Evolutionary conservation across 2,329 filamentous ascomycete genomes (phyloP), one percentile per base, ranked within the genome.

Genomic region (Trichoderma sp.): DNA sequence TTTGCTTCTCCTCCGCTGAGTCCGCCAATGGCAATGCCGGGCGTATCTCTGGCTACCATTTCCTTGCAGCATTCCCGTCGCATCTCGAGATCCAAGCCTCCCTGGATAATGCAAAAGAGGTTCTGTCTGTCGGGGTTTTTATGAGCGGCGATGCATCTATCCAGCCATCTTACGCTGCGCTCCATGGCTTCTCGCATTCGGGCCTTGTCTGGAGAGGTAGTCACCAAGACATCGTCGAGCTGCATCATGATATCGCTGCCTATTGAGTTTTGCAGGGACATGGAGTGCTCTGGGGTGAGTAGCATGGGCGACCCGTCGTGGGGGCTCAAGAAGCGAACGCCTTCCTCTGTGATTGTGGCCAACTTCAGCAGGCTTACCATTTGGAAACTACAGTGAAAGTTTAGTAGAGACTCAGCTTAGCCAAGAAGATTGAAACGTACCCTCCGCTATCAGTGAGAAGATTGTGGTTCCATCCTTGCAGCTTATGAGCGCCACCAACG

Each of bases 191-290:
- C 93, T 71, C 90, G 88, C 88, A 99, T 98, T 65, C 96, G 90
- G 24, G 84, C 90, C 68, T 88, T 84, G 79, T 99, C 96, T 0
- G 95, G 95, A 0, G 94, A 97, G 0, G 96, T 99, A 0, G 96
- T 98, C 34, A 94, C 95, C 63, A 99, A 91, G 16, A 99, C 96
- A 79, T 99, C 96, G 83, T 99, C 96, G 4, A 99, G 89, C 81
- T 99, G 96, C 96, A 99, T 99, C 73, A 98, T 97, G 74, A 99
- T 98, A 81, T 99, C 96, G 72, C 93, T 97, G 72, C 96, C 96
- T 76, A 99, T 99, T 66, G 91, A 95, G 80, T 99, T 98, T 79
- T 99, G 96, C 4, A 99, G 86, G 13, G 90, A 91, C 75, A 99
- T 97, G 0, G 96, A 98, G 82, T 98, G 95, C 79, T 99, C 96